Conservation (phyloP, 2,329 filamentous ascomycete genomes). For the Alternaria rosae region DNA sequence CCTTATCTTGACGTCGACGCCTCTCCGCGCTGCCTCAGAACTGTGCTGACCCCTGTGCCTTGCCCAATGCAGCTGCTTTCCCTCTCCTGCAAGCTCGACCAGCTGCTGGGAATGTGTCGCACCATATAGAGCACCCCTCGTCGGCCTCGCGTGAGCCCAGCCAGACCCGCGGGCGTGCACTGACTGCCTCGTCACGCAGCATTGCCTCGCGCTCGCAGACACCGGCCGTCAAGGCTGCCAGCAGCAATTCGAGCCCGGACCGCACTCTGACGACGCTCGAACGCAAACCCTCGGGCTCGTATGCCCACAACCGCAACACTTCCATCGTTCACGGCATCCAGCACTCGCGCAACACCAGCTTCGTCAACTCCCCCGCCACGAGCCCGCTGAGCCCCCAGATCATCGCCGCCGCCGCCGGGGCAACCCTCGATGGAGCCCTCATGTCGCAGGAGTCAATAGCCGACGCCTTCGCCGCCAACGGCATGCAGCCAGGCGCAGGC, state of each 20-base stretch:
- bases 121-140: constrained; percentile 45
- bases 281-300: constrained; percentile 62
- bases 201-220: constrained; percentile 55
- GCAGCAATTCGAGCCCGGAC: constrained; percentile 49
- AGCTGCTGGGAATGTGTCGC: constrained; percentile 48
- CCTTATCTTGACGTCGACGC: constrained; percentile 31
- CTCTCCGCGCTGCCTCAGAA: constrained; percentile 20
- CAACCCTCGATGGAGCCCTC: constrained; percentile 49
- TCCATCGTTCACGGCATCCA: constrained; percentile 97
- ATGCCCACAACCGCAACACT: constrained; percentile 94
- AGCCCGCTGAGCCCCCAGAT: constrained; percentile 90
- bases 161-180: constrained; percentile 55
- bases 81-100: constrained; percentile 51
- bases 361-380: constrained; percentile 74
- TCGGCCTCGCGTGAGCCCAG: constrained; percentile 52
- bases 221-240: constrained; percentile 44
- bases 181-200: constrained; percentile 53
- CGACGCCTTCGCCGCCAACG: constrained; percentile 46
- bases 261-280: constrained; percentile 51
- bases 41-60: constrained; percentile 42
- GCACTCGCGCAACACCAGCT: constrained; percentile 88
- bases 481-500: constrained; percentile 22
- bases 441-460: constrained; percentile 52
- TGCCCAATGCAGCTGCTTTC: constrained; percentile 45
- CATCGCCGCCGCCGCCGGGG: constrained; percentile 64